Evolutionary conservation across 2,329 filamentous ascomycete genomes (phyloP).

Genomic region (Cladosporium austrohemisphaericum): DNA sequence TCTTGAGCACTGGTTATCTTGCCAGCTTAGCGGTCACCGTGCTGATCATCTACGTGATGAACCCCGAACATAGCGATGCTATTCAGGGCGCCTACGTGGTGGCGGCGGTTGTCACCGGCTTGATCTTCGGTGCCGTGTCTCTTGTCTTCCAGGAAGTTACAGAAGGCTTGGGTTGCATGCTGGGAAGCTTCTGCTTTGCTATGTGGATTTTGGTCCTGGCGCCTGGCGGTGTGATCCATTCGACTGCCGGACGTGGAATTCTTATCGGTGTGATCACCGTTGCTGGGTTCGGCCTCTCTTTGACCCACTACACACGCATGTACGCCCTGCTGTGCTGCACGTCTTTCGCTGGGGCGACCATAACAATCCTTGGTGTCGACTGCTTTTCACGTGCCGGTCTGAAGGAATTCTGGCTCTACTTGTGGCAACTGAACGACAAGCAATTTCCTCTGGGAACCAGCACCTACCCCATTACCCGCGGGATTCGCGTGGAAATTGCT

Average conservation of each 20-base stretch:
- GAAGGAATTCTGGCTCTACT: slow-evolving; percentile 94
- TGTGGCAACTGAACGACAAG: slow-evolving; percentile 77
- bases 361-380: slow-evolving; percentile 78
- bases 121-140: slow-evolving; percentile 68
- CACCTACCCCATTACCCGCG: slow-evolving; percentile 81
- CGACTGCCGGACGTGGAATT: slow-evolving; percentile 60
- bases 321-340: slow-evolving; percentile 74
- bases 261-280: slow-evolving; percentile 73
- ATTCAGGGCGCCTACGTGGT: slow-evolving; percentile 85
- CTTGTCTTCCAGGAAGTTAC: slow-evolving; percentile 81
- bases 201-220: slow-evolving; percentile 88
- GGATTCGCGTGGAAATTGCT: slow-evolving; percentile 81
- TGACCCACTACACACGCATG: slow-evolving; percentile 71
- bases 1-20: slow-evolving; percentile 73
- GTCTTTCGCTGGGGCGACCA: slow-evolving; percentile 77
- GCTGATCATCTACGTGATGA: slow-evolving; percentile 86
- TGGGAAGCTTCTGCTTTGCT: slow-evolving; percentile 78
- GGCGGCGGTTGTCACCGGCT: slow-evolving; percentile 68
- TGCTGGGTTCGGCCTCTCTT: slow-evolving; percentile 68
- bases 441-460: slow-evolving; percentile 72
- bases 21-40: slow-evolving; percentile 70
- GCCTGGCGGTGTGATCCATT: slow-evolving; percentile 68
- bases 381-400: slow-evolving; percentile 85
- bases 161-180: slow-evolving; percentile 77
- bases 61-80: slow-evolving; percentile 66